Evolutionary conservation across 2,329 filamentous ascomycete genomes (phyloP).

Genomic region (Fusarium subtropicale): DNA sequence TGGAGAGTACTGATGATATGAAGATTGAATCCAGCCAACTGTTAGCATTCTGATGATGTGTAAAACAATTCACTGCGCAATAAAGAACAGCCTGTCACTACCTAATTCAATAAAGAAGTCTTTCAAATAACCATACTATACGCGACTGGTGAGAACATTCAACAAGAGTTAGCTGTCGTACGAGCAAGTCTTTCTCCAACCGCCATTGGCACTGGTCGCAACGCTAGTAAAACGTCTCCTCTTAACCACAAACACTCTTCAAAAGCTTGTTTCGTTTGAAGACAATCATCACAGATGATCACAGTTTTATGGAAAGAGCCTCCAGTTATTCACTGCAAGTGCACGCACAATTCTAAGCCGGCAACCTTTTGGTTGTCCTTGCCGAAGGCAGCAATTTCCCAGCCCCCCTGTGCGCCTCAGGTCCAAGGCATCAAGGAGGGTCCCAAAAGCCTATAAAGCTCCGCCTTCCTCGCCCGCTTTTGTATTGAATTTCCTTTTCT

Average conservation of each 20-base stretch:
- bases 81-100: no score
- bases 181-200: background rate
- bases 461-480: slow-evolving; percentile 4
- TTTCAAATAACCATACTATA: background rate
- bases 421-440: slow-evolving; percentile 10
- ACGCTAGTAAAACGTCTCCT: background rate
- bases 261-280: background rate
- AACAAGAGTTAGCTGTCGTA: background rate
- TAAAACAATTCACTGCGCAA: background rate
- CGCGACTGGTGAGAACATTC: background rate
- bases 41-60: no score
- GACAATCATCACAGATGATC: background rate
- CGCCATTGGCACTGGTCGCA: background rate
- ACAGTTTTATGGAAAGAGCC: slow-evolving; percentile 6
- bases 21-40: background rate
- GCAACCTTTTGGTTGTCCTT: background rate
- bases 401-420: slow-evolving; percentile 23
- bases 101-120: no score
- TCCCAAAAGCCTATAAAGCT: slow-evolving; percentile 51
- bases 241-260: background rate
- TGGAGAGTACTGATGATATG: background rate
- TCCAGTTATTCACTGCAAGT: background rate
- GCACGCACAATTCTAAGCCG: slow-evolving; percentile 2
- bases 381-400: slow-evolving; percentile 18
- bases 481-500: slow-evolving; percentile 51